phyloP scores from a whole-genome alignment of 192 early-diverging fungal species.

The Coemansia sp. region DNA sequence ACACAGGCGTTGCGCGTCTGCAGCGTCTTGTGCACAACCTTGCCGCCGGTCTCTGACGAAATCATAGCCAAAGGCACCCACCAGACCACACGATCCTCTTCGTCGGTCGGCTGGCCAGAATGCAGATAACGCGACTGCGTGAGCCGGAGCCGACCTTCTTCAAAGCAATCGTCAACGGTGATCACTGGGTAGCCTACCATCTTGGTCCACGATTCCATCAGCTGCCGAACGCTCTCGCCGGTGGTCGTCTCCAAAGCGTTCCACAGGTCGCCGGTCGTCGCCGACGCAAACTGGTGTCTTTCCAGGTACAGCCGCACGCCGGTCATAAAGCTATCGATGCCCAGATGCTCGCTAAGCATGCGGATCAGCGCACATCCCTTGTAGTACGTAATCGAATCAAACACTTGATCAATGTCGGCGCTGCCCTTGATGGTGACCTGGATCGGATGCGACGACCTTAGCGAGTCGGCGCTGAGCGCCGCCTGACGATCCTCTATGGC shows the following conservation, averaged over 20 bases:
- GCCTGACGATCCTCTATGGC: conserved; percentile 61
- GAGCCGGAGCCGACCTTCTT: conserved; percentile 51
- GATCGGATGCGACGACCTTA: conserved; percentile 82
- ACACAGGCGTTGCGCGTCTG: conserved; percentile 42
- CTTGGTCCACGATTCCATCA: conserved; percentile 78
- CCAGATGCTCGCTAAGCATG: conserved; percentile 72
- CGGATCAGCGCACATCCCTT: conserved; percentile 82
- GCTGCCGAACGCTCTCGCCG: conserved; percentile 63
- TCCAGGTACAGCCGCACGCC: conserved; percentile 66
- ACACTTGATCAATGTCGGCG: conserved; percentile 79
- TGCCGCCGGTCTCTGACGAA: conserved; percentile 3
- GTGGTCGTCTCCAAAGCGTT: conserved; percentile 61
- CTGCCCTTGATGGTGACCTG: conserved; percentile 71
- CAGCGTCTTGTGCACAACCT: conserved; percentile 22
- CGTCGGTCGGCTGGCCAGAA: conserved; percentile 58
- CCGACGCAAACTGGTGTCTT: conserved; percentile 69
- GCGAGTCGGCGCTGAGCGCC: conserved; percentile 72
- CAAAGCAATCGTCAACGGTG: conserved; percentile 59
- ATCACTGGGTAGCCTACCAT: conserved; percentile 70
- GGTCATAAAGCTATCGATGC: conserved; percentile 50
- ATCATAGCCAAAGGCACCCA: conserved; percentile 62
- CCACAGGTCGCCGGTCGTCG: conserved; percentile 81
- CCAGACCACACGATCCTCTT: conserved; percentile 68
- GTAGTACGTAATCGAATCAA: conserved; percentile 83
- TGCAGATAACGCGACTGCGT: conserved; percentile 71